Evolutionary conservation across 2,329 filamentous ascomycete species (phyloP).

Genomic region (Fusarium anthophilum): DNA sequence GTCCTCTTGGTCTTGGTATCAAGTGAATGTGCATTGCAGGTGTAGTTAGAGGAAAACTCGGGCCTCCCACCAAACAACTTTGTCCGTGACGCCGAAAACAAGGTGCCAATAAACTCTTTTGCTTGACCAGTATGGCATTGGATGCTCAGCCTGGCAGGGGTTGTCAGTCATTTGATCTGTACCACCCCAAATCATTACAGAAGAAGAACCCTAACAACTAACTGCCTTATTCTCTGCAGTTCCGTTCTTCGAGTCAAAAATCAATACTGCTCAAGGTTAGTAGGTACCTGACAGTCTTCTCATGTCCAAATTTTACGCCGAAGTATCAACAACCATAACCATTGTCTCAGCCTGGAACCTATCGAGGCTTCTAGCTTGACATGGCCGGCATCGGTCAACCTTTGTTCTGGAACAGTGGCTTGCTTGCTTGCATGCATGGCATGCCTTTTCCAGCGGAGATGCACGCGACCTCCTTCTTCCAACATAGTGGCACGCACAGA

Average conservation of each 20-base stretch:
- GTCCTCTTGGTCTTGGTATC: background rate
- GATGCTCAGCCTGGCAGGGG: conserved; percentile 21
- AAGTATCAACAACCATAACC: background rate
- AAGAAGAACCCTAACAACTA: background rate
- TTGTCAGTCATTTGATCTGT: conserved; percentile 28
- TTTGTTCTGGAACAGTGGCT: conserved; percentile 16
- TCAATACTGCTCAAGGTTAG: background rate
- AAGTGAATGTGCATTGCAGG: background rate
- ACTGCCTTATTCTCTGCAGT: background rate
- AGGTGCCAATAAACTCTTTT: background rate
- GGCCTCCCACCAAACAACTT: background rate
- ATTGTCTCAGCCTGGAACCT: background rate
- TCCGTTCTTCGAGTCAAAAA: background rate
- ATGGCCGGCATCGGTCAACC: background rate
- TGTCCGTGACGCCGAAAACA: background rate
- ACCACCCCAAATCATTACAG: background rate
- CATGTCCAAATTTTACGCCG: background rate
- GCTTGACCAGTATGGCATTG: background rate
- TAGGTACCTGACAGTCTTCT: background rate
- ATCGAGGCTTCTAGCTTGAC: background rate
- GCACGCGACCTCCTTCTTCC: conserved; percentile 26
- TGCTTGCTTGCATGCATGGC: background rate
- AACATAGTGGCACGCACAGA: background rate
- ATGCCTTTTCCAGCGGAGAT: background rate
- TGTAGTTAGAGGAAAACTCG: background rate